Conservation (phyloP, 495 filamentous ascomycete genomes). For the Xylona heveae region DNA sequence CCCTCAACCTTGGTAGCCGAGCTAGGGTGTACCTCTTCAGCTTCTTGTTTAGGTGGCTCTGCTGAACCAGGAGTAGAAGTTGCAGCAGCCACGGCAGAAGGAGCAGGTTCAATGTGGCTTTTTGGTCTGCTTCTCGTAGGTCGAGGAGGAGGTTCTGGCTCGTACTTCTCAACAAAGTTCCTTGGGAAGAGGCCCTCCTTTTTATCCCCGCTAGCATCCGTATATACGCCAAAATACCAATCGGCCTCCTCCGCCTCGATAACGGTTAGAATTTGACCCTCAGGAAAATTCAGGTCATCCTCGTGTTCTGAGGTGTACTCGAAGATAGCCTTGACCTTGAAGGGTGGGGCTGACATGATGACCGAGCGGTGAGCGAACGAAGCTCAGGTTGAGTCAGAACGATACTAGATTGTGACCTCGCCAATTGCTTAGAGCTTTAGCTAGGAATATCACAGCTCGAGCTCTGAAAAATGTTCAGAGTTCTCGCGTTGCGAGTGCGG, state of each 20-base stretch:
- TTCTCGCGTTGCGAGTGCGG: too few relatives aligned
- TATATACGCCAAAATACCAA: constrained; percentile 88
- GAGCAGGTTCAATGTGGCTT: constrained; percentile 35
- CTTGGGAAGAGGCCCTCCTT: constrained; percentile 84
- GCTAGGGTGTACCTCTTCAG: too few relatives aligned
- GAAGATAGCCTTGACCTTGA: constrained; percentile 88
- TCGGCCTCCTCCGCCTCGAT: constrained; percentile 81
- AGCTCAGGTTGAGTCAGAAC: neutral
- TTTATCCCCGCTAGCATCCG: constrained; percentile 46
- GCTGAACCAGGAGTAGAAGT: too few relatives aligned
- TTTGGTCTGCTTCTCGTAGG: constrained; percentile 55
- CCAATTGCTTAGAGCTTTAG: too few relatives aligned
- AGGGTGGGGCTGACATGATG: constrained; percentile 59
- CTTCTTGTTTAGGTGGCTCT: too few relatives aligned
- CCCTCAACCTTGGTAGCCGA: too few relatives aligned
- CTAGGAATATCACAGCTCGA: too few relatives aligned
- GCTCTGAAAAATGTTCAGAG: too few relatives aligned
- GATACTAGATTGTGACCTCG: too few relatives aligned
- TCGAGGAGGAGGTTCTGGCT: constrained; percentile 74
- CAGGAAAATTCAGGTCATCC: constrained; percentile 74
- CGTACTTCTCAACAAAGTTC: constrained; percentile 92
- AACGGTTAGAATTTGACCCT: constrained; percentile 81
- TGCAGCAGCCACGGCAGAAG: too few relatives aligned
- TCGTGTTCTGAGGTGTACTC: constrained; percentile 83
- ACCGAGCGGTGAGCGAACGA: neutral